Conservation (phyloP, 805 yeast species). For the Ogataea siamensis region DNA sequence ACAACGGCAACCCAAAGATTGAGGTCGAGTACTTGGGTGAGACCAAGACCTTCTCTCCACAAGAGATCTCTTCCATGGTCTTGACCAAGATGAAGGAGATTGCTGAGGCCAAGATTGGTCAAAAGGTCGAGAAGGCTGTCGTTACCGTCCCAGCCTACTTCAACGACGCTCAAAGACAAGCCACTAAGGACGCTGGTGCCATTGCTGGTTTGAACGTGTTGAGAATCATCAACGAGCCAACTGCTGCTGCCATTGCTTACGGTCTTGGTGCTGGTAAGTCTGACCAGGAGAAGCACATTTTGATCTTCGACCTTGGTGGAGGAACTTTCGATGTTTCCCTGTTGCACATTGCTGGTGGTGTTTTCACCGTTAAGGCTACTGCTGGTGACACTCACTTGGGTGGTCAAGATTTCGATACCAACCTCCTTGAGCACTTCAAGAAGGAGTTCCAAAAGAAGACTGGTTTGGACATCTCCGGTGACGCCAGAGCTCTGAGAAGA, state of each 20-base stretch:
- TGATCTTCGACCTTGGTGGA: constrained; percentile 77
- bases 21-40: constrained; percentile 95
- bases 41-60: constrained; percentile 86
- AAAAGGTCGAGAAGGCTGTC: constrained; percentile 64
- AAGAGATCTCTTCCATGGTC: constrained; percentile 91
- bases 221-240: constrained; percentile 79
- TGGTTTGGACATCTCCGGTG: constrained; percentile 88
- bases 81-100: constrained; percentile 62
- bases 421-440: constrained; percentile 84
- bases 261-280: constrained; percentile 61
- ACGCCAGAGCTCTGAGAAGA: constrained; percentile 98
- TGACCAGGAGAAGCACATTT: constrained; percentile 56
- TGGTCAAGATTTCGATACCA: constrained; percentile 81
- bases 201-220: constrained; percentile 73
- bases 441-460: constrained; percentile 97
- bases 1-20: constrained; percentile 83
- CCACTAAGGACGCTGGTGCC: constrained; percentile 77
- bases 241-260: constrained; percentile 83
- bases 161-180: constrained; percentile 79
- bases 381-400: constrained; percentile 85
- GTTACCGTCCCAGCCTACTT: constrained; percentile 85
- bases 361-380: constrained; percentile 78
- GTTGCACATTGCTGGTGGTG: constrained; percentile 75
- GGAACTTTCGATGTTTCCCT: constrained; percentile 84
- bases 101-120: constrained; percentile 58